These are phyloP conservation scores for Starmerella stellata DNA, from an alignment of 805 yeast genomes.

Conservation along the genomic window DNA sequence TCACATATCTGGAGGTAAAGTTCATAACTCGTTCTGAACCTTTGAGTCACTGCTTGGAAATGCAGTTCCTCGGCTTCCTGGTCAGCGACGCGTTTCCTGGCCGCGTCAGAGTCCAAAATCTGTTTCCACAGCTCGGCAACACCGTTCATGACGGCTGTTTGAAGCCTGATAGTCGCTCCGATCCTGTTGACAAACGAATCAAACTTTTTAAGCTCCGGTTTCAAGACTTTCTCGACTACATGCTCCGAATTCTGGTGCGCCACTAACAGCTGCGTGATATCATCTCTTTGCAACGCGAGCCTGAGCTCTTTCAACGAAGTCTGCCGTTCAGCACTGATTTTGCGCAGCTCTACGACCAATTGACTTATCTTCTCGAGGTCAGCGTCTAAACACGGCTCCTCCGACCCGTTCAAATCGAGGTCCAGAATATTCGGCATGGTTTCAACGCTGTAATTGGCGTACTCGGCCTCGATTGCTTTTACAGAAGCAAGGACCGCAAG, in stretches of 20 bases:
- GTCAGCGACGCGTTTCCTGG: constrained; percentile 24
- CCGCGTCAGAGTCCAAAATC: constrained; percentile 31
- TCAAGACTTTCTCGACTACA: constrained; percentile 41
- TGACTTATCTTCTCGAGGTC: constrained; percentile 37
- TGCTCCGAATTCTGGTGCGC: constrained; percentile 40
- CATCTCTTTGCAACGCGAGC: constrained; percentile 56
- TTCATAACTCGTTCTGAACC: constrained; percentile 33
- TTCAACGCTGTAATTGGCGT: neutral
- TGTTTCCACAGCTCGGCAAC: constrained; percentile 32
- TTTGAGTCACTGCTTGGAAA: constrained; percentile 26
- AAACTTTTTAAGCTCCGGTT: constrained; percentile 60
- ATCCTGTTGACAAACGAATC: constrained; percentile 47
- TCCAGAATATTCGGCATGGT: constrained; percentile 33
- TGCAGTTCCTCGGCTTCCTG: constrained; percentile 22
- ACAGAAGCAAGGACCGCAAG: constrained; percentile 25
- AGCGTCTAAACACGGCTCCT: constrained; percentile 16
- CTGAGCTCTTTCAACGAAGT: constrained; percentile 49
- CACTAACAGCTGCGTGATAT: constrained; percentile 58
- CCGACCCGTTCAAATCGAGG: constrained; percentile 30
- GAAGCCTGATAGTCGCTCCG: constrained; percentile 49
- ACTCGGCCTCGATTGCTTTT: neutral
- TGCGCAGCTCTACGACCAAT: constrained; percentile 41
- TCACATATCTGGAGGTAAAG: constrained; percentile 39
- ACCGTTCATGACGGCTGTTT: constrained; percentile 34
- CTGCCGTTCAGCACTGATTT: constrained; percentile 44